Base-by-base conservation (phyloP, 768 basidiomycete species). In the Mycena belliarum region DNA sequence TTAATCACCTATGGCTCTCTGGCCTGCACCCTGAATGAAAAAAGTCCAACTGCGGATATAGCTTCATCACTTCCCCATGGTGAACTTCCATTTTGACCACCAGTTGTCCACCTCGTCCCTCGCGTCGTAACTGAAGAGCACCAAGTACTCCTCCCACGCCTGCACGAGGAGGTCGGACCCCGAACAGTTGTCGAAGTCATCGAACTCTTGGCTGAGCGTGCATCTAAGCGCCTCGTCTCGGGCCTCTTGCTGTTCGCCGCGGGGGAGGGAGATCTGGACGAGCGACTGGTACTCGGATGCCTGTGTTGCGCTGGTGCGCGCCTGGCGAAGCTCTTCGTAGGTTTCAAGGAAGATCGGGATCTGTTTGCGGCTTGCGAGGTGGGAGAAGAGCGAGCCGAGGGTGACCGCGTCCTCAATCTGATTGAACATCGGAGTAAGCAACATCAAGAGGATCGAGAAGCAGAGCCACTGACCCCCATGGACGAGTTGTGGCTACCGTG, bases 381-480 rank as follows among this genome's bases (percentile, higher is more conserved):
- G 75, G 0, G 82, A 79, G 63, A 84, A 76, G 12, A 84, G 70
- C 45, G 73, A 70, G 3, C 76, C 77, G 11, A 79, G 68, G 15
- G 72, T 74, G 18, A 69, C 71, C 1, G 72, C 70, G 33, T 74
- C 73, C 62, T 74, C 73, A 49, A 72, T 61, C 73, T 75, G 51
- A 38, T 23, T 52, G 7, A 15, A 52, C 16, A n/a, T n/a, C 24
- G n/a, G 20, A 37, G n/a, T n/a, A n/a, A n/a, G n/a, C n/a, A n/a
- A n/a, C n/a, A n/a, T n/a, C n/a, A n/a, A n/a, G n/a, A n/a, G n/a
- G n/a, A n/a, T n/a, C n/a, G n/a, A n/a, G n/a, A n/a, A n/a, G 18
- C 5, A 16, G n/a, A 5, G 18, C 10, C 0, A 51, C 61, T 50
- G 59, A 77, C 72, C 52, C 75, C 77, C 62, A 77, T 76, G 15